Evolutionary conservation across 2,329 filamentous ascomycete species (phyloP).

Genomic region (Ascochyta clinopodiicola): DNA sequence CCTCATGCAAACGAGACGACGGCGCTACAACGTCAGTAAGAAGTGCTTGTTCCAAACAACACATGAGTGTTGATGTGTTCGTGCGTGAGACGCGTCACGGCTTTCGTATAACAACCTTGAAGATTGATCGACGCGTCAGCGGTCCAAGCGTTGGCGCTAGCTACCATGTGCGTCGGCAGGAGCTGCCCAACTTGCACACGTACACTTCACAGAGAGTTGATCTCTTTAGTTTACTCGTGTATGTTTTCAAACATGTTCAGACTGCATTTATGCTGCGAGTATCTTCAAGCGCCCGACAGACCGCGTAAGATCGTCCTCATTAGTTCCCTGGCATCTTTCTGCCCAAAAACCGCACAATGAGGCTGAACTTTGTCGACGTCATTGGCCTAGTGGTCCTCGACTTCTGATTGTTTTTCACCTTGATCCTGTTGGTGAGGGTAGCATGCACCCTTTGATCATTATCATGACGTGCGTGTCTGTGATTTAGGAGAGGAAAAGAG

Average conservation of each 20-base stretch:
- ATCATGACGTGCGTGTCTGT: too few relatives aligned
- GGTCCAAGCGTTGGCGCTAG: neutral
- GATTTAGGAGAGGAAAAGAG: too few relatives aligned
- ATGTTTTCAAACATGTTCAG: neutral
- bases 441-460: too few relatives aligned
- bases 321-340: too few relatives aligned
- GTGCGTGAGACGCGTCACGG: neutral
- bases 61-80: neutral
- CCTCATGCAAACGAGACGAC: too few relatives aligned
- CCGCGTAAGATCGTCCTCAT: too few relatives aligned
- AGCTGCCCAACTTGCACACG: constrained; percentile 5
- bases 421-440: too few relatives aligned
- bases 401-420: neutral
- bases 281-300: too few relatives aligned
- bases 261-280: too few relatives aligned
- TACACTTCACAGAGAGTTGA: neutral
- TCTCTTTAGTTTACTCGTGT: too few relatives aligned
- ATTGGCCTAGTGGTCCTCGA: neutral
- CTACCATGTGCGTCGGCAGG: neutral
- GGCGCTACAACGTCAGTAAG: neutral
- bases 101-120: neutral
- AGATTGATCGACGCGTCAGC: neutral
- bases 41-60: neutral
- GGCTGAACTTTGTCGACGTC: too few relatives aligned
- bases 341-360: too few relatives aligned